Evolutionary conservation across 805 yeast species (phyloP).

Genomic region (Yarrowia sp.): DNA sequence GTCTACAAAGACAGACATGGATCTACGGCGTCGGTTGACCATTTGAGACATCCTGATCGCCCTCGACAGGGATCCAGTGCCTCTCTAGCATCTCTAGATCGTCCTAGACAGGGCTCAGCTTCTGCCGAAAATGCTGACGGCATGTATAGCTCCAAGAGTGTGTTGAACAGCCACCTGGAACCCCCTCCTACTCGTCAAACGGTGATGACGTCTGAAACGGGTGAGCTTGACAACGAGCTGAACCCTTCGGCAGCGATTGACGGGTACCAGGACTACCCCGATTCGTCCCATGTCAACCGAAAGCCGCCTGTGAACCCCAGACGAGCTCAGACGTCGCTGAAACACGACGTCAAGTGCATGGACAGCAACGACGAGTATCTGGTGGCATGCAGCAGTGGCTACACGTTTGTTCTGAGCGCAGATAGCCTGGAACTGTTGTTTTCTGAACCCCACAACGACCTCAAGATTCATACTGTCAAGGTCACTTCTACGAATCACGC

Average conservation of each 20-base stretch:
- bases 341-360: conserved; percentile 41
- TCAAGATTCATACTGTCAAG: conserved; percentile 42
- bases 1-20: conserved; percentile 2
- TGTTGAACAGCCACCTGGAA: not conserved
- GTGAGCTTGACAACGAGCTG: conserved; percentile 1
- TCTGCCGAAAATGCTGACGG: not conserved
- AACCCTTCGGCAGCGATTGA: conserved; percentile 26
- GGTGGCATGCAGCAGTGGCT: conserved; percentile 3
- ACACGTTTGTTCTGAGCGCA: conserved; percentile 44
- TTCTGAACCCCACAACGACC: conserved; percentile 44
- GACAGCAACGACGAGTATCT: conserved; percentile 18
- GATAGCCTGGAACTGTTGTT: conserved; percentile 45
- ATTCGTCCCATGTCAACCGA: conserved; percentile 48
- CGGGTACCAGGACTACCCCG: conserved; percentile 44
- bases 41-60: not conserved
- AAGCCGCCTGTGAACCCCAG: conserved; percentile 46
- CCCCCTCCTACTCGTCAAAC: conserved; percentile 24
- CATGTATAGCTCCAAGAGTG: conserved; percentile 3
- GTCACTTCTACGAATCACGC: conserved; percentile 40
- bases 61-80: not conserved
- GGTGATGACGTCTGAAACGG: not conserved
- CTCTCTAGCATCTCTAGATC: conserved; percentile 1
- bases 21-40: not conserved
- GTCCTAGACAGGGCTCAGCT: not conserved
- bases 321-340: conserved; percentile 43